Percentiles rank a stretch among this genome's conserved stretches.
phyloP scores from a whole-genome alignment of 1,284 basidiomycete genomes.

The Apiotrichum mycotoxinovorans region DNA sequence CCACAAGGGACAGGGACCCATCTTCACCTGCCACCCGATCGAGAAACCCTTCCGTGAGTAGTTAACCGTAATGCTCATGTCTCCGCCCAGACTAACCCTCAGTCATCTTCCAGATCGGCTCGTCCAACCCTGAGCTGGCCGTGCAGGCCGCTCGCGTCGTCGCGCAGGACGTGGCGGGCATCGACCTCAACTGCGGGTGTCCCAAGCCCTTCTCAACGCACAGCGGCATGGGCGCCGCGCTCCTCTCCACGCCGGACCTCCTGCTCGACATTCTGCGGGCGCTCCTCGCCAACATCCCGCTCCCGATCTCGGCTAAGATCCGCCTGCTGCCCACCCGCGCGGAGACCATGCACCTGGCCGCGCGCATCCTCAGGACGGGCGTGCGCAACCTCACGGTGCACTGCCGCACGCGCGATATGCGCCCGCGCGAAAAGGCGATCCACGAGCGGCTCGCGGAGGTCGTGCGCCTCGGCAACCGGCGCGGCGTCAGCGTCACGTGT shows the following conservation, averaged over 20 bases:
- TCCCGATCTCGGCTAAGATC: slow-evolving; percentile 89
- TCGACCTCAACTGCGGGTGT: slow-evolving; percentile 65
- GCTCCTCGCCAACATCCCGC: slow-evolving; percentile 68
- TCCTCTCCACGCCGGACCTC: slow-evolving; percentile 85
- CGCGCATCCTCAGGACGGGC: slow-evolving; percentile 80
- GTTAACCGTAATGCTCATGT: neutral
- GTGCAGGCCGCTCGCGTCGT: slow-evolving; percentile 86
- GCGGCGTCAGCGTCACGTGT: slow-evolving; percentile 76
- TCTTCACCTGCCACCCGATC: slow-evolving; percentile 90
- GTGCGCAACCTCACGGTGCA: slow-evolving; percentile 89
- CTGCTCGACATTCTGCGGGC: slow-evolving; percentile 80
- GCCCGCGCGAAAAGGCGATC: slow-evolving; percentile 74
- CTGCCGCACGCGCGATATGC: slow-evolving; percentile 91
- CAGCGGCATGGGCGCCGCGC: slow-evolving; percentile 92
- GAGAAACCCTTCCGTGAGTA: slow-evolving; percentile 74
- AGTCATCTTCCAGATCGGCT: slow-evolving; percentile 74
- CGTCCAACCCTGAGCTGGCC: slow-evolving; percentile 80
- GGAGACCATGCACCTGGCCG: slow-evolving; percentile 80
- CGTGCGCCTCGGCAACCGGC: slow-evolving; percentile 59
- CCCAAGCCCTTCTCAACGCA: slow-evolving; percentile 95
- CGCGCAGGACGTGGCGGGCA: slow-evolving; percentile 82
- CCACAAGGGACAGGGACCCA: slow-evolving; percentile 66
- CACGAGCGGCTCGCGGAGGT: slow-evolving; percentile 77
- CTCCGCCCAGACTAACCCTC: neutral
- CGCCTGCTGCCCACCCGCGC: slow-evolving; percentile 79